Base-by-base conservation (phyloP, 805 yeast species). In the Metschnikowia noctiluminum region DNA sequence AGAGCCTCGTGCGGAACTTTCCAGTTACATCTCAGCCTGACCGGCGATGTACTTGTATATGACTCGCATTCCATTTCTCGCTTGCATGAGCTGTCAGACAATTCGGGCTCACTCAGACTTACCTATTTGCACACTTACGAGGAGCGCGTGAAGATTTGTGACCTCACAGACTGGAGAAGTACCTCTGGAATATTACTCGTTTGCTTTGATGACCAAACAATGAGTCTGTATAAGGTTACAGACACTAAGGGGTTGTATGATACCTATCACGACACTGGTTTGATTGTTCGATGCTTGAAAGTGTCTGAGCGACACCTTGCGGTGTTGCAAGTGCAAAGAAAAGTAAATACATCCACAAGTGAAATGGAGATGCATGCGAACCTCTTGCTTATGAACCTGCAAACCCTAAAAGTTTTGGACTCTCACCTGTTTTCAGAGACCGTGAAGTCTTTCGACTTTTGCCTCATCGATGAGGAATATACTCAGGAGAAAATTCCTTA, bases 351-450 rank as follows among this genome's bases (percentile, higher is more conserved):
- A 12, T 12, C 26, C 26, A 32, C 51, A 12, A 49, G 54, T 26
- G 28, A 35, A 15, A 38, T 45, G 40, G 46, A 35, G 2, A 14
- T 15, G 10, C 11, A 16, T 8, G 21, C 39, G 21, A 28, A 39
- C 10, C 49, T 54, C 7, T 14, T 49, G 21, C 48, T 54, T 7
- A 32, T 54, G 12, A 43, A 51, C 11, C 39, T 38, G 12, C 28
- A 11, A 7, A 35, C 57, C 2, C 40, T 54, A 11, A 31, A 36
- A 14, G 26, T 39, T 14, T 38, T 51, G 35, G 43, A 48, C 14
- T 13, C 15, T 9, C 49, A 45, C 36, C n/a, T 14, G 27, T 45
- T 49, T 6, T 21, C 28, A 1, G 45, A 15, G 6, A 11, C 34
- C 3, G 28, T 31, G 6, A 37, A 34, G 6, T 45, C 28, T 38